Percentiles rank a stretch among this genome's conserved stretches.
Evolutionary conservation across 495 filamentous ascomycete genomes (phyloP).

Genomic region (Parathielavia hyrcaniae): DNA sequence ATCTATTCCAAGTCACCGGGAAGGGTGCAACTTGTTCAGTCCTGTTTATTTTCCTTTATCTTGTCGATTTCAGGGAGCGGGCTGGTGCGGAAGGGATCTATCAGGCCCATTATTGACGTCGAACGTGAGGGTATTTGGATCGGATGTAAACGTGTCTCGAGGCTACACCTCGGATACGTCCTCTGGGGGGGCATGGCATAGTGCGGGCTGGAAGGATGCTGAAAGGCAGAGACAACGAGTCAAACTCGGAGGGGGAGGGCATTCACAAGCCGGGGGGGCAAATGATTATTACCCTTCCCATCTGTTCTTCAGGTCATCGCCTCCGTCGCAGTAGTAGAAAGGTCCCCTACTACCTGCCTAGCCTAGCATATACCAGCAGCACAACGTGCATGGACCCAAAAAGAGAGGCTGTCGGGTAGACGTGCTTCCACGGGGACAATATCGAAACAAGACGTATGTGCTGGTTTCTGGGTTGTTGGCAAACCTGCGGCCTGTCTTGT

Average conservation of each 20-base stretch:
- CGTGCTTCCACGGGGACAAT: slow-evolving; percentile 10
- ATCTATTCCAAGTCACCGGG: slow-evolving; percentile 4
- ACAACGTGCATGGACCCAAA: slow-evolving; percentile 5
- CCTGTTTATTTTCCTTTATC: slow-evolving; percentile 13
- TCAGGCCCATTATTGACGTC: too few species aligned
- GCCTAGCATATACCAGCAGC: background rate
- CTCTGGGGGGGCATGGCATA: too few species aligned
- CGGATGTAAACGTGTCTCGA: background rate
- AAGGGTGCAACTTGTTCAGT: slow-evolving; percentile 8
- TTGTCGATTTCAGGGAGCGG: slow-evolving; percentile 1
- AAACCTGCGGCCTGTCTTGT: background rate
- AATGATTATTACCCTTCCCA: background rate
- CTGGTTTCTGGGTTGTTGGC: background rate
- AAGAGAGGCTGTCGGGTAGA: slow-evolving; percentile 5
- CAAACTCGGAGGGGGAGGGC: background rate
- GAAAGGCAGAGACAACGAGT: background rate
- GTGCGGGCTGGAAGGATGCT: background rate
- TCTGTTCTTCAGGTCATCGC: background rate
- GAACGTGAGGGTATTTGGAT: background rate
- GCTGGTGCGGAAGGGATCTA: background rate
- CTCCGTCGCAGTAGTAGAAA: background rate
- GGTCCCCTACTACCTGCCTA: background rate
- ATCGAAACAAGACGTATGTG: background rate
- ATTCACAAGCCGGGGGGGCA: background rate
- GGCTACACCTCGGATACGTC: background rate